Conservation (phyloP, 495 filamentous ascomycete genomes). For the Trichocladium uniseriatum region DNA sequence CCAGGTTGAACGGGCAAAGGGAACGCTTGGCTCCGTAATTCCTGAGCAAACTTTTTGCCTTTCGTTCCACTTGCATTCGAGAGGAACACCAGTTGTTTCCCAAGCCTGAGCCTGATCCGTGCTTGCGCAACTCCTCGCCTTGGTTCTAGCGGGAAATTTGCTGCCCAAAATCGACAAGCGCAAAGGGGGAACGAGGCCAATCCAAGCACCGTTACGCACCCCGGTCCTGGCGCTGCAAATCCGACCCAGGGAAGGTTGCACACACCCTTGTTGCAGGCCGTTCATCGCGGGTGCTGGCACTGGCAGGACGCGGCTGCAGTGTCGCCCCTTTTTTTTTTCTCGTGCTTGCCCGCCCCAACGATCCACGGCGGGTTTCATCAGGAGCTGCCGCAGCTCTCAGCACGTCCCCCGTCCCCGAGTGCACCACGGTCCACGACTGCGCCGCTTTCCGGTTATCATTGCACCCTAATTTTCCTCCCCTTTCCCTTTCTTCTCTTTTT, state of each 20-base stretch:
- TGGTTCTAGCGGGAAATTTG: slow-evolving; percentile 16
- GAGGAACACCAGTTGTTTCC: no score
- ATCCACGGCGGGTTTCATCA: slow-evolving; percentile 12
- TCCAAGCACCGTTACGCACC: neutral
- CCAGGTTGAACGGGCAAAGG: no score
- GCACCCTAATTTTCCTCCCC: slow-evolving; percentile 6
- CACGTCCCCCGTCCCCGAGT: slow-evolving; percentile 11
- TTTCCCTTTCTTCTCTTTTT: slow-evolving; percentile 12
- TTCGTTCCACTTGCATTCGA: no score
- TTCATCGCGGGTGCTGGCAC: slow-evolving; percentile 9
- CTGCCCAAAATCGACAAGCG: slow-evolving; percentile 20
- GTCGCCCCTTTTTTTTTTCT: slow-evolving; percentile 14
- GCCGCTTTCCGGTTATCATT: slow-evolving; percentile 9
- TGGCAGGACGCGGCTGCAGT: slow-evolving; percentile 11
- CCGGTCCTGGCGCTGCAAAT: slow-evolving; percentile 13
- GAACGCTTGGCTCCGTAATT: no score
- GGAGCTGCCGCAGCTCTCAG: no score
- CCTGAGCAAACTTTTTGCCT: no score
- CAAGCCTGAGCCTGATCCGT: no score
- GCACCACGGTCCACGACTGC: neutral
- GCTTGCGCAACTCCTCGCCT: no score
- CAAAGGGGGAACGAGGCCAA: neutral
- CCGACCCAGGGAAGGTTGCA: neutral
- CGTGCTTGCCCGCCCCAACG: neutral
- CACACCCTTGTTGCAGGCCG: neutral